Base-by-base conservation (phyloP, 495 filamentous ascomycete species). In the Durotheca rogersii region DNA sequence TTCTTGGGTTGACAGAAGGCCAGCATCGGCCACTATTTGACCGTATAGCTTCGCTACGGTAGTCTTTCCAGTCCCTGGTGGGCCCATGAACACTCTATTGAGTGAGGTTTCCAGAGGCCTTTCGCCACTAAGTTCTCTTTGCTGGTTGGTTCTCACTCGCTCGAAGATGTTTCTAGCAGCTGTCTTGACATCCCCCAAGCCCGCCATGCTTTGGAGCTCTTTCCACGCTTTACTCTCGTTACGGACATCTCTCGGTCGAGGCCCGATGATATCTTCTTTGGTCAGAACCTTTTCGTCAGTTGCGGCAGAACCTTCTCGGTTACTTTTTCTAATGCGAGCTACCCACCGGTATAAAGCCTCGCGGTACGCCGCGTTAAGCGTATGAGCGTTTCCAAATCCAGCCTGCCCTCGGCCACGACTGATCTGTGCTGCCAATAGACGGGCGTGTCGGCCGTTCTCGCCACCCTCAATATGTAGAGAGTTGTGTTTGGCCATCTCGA, bases 21-120 rank as follows among this genome's bases (percentile, higher is more conserved):
- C 83, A 10, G 87, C 59, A 41, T 83, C 74, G 0, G 74, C 81
- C 4, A 88, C 62, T 9, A 87, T 82, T 51, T 79, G 68, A 0
- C 83, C 85, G 56, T 86, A 92, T 1, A 90, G 61, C 62, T 87
- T 87, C 0, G 85, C 88, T 0, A 92, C 83, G 0, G 84, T 79
- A 0, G 87, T 90, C 57, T 90, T 92, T 0, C 88, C 87, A 0
- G 86, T 90, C 1, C 86, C 87, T 1, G 85, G 87, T 25, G 72
- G 75, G 1, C 86, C 86, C 2, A 86, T 63, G 40, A 90, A 89
- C 12, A 89, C 81, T n/a, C 74, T 69, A 60, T 90, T 89, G 3
- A 92, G 72, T 1, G 72, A 80, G 29, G 78, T 80, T 35, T 82
- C 64, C 2, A 88, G 64, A 3, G 67, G 58, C 0, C 73, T 67